These are phyloP conservation scores for Cercospora berteroae DNA, from an alignment of 2,329 filamentous ascomycete genomes.

Conservation along the genomic window DNA sequence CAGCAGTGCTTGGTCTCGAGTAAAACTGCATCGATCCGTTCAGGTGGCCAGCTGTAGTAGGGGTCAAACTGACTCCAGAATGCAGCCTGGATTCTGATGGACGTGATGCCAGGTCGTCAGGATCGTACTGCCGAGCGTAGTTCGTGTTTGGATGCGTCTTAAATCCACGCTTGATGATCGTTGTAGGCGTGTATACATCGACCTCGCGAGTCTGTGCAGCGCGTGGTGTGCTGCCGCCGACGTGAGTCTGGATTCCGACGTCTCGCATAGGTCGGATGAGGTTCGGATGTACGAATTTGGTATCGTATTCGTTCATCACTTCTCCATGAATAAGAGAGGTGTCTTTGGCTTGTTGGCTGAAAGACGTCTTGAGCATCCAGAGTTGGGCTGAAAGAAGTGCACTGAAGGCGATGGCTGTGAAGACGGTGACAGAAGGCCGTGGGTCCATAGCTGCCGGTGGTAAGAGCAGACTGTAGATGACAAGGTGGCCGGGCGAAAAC, in stretches of 20 bases:
- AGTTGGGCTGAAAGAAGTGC: slow-evolving; percentile 74
- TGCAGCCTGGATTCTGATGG: slow-evolving; percentile 25
- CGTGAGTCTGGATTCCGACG: slow-evolving; percentile 74
- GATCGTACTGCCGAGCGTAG: slow-evolving; percentile 66
- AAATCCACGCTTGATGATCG: slow-evolving; percentile 71
- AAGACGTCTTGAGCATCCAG: slow-evolving; percentile 68
- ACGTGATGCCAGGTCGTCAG: slow-evolving; percentile 49
- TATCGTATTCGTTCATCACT: slow-evolving; percentile 92
- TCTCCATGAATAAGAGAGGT: slow-evolving; percentile 80
- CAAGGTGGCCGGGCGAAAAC: slow-evolving; percentile 90
- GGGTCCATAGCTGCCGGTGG: slow-evolving; percentile 74
- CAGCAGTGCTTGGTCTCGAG: slow-evolving; percentile 38
- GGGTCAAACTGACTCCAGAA: slow-evolving; percentile 16
- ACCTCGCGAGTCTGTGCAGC: slow-evolving; percentile 47
- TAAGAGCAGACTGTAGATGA: slow-evolving; percentile 85
- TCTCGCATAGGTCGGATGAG: slow-evolving; percentile 77
- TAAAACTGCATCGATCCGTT: slow-evolving; percentile 39
- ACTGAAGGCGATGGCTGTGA: slow-evolving; percentile 77
- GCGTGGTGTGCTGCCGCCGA: slow-evolving; percentile 35
- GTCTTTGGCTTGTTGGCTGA: slow-evolving; percentile 83
- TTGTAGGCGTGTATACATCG: slow-evolving; percentile 61
- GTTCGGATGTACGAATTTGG: slow-evolving; percentile 87
- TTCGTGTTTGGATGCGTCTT: slow-evolving; percentile 79
- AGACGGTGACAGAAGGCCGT: slow-evolving; percentile 79
- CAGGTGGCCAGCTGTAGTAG: slow-evolving; percentile 25